Evolutionary conservation across 2,329 filamentous ascomycete genomes (phyloP).

Genomic region (Chalaropsis thielavioides): DNA sequence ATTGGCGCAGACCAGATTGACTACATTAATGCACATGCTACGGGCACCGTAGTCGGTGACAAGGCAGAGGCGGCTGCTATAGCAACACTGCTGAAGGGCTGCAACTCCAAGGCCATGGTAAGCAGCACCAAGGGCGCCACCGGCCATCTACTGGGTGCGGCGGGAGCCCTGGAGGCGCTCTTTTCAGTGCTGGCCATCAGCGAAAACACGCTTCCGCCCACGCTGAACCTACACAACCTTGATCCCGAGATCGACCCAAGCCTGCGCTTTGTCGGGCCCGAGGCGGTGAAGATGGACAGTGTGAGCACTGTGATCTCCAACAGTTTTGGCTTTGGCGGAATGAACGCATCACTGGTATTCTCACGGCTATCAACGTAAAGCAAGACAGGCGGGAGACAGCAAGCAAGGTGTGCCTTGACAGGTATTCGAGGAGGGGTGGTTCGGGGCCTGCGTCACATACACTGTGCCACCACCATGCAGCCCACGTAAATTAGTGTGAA

Average conservation of each 20-base stretch:
- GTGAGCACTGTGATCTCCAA: slow-evolving; percentile 74
- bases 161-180: slow-evolving; percentile 78
- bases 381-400: neutral
- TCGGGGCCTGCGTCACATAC: neutral
- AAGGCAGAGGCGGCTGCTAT: slow-evolving; percentile 78
- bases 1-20: slow-evolving; percentile 58
- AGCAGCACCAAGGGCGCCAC: slow-evolving; percentile 91
- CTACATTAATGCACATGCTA: slow-evolving; percentile 94
- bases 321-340: slow-evolving; percentile 95
- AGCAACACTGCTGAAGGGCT: slow-evolving; percentile 46
- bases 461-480: neutral
- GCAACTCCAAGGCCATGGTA: slow-evolving; percentile 28
- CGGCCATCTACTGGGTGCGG: slow-evolving; percentile 81
- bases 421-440: neutral
- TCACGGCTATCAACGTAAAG: slow-evolving; percentile 22
- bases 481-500: neutral
- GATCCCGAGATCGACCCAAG: slow-evolving; percentile 43
- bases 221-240: slow-evolving; percentile 60
- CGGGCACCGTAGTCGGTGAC: slow-evolving; percentile 74
- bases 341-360: slow-evolving; percentile 82
- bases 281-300: slow-evolving; percentile 48
- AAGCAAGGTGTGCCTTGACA: neutral
- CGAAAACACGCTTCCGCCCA: slow-evolving; percentile 71
- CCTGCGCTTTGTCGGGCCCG: slow-evolving; percentile 72
- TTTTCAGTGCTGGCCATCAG: slow-evolving; percentile 68